Evolutionary conservation across 1,139 yeast genomes (phyloP).

Genomic region (Entelexis sorbosivorans): DNA sequence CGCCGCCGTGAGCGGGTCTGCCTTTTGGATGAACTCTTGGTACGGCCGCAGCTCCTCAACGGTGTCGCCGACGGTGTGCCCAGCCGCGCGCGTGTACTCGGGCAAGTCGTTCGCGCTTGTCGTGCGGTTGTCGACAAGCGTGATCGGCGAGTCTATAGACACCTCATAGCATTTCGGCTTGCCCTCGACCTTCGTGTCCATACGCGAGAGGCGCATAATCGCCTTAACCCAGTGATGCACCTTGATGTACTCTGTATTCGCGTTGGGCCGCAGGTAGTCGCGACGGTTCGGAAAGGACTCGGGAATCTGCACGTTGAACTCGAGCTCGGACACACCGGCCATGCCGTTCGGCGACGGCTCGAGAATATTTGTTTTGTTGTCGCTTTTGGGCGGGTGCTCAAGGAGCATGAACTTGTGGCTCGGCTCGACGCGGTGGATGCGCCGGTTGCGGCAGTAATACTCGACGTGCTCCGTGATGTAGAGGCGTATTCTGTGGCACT

Average conservation of each 20-base stretch:
- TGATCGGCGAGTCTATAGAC: conserved; percentile 83
- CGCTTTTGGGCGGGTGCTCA: conserved; percentile 57
- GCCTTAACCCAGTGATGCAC: conserved; percentile 91
- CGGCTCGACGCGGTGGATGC: conserved; percentile 88
- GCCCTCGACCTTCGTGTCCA: conserved; percentile 41
- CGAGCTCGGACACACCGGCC: conserved; percentile 48
- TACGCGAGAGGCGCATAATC: conserved; percentile 62
- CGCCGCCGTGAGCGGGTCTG: background rate
- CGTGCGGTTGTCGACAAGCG: conserved; percentile 46
- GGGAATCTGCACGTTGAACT: conserved; percentile 76
- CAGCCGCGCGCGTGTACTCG: conserved; percentile 26
- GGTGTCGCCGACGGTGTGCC: conserved; percentile 2
- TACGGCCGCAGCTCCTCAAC: conserved; percentile 19
- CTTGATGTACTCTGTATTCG: conserved; percentile 64
- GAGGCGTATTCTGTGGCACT: conserved; percentile 73
- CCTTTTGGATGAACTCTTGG: conserved; percentile 20
- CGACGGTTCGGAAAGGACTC: conserved; percentile 38
- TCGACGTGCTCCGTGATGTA: conserved; percentile 82
- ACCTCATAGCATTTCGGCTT: conserved; percentile 78
- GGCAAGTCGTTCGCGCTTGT: conserved; percentile 33
- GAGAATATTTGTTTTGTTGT: conserved; percentile 34
- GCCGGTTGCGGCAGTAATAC: conserved; percentile 72
- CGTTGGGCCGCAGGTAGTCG: conserved; percentile 59
- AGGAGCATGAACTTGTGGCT: conserved; percentile 63
- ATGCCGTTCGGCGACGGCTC: conserved; percentile 28